Evolutionary conservation across 2,329 filamentous ascomycete species (phyloP), one percentile per base, ranked within the genome.

Genomic region (Coniosporium tulheliwenetii): DNA sequence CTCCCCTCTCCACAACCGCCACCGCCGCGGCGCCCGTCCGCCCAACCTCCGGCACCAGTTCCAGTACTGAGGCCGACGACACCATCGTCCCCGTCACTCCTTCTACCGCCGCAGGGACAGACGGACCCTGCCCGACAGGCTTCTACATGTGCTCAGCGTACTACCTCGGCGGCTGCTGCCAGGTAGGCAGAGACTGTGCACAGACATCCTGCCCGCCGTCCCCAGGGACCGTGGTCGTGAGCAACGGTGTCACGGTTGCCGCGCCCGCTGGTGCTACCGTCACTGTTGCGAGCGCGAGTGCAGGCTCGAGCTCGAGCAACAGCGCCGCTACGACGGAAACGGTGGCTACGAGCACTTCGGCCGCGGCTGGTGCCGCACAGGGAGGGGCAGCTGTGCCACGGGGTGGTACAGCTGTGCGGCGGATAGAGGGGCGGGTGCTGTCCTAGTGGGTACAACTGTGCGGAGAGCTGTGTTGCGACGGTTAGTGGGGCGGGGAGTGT

Each of bases 81-180:
- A 44, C 41, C 9, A 43, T 43, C 31, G 50, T 54, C 42, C 49
- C 53, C 43, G 13, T 51, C 9, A 26, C 19, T 26, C 19, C 19
- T 3, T 42, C 36, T 7, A 59, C 37, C 10, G 37, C 59, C 30
- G 66, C 47, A 30, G 52, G 57, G 8, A 4, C 19, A 4, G 19
- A 3, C 19, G 19, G 19, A 26, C 53, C 71, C 50, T 96, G 89
- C 51, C 89, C 89, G 0, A 87, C 80, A 0, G 87, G 87, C 2
- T 96, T 87, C 66, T 96, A 96, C 59, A 80, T 85, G 39, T 96
- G 89, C 60, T 75, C 79, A 2, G 89, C 89, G 2, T 77, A 78
- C 44, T 85, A 87, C 44, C 66, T 72, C 2, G 85, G 83, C 10
- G 85, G 85, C 14, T 96, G 89, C 64, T 96, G 89, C 62, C 81